Percentiles rank a stretch among this genome's conserved stretches.
These are phyloP conservation scores for Clonostachys byssicola DNA, from an alignment of 2,329 filamentous ascomycete species.

Conservation along the genomic window DNA sequence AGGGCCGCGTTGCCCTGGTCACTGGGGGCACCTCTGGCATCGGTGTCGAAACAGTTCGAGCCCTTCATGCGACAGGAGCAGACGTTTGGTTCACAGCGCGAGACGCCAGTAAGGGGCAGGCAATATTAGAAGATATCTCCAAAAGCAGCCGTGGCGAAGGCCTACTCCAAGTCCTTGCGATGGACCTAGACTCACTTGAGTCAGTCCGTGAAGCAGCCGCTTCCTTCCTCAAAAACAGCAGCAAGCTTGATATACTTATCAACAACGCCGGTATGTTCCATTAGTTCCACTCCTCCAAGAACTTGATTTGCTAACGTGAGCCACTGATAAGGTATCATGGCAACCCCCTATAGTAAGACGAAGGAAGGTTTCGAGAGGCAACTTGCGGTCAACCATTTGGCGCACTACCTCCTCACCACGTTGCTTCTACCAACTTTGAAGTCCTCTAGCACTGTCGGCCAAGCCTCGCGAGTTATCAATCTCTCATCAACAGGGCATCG, in stretches of 20 bases:
- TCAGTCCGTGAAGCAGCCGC: conserved; percentile 18
- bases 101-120: conserved; percentile 18
- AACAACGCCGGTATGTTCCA: conserved; percentile 29
- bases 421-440: conserved; percentile 25
- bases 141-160: conserved; percentile 9
- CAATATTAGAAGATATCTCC: conserved; percentile 7
- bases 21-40: conserved; percentile 37
- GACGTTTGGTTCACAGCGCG: conserved; percentile 36
- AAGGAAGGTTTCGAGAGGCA: conserved; percentile 36
- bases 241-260: conserved; percentile 24
- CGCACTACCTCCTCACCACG: conserved; percentile 40
- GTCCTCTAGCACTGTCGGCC: neutral
- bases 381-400: conserved; percentile 39
- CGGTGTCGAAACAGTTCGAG: conserved; percentile 36
- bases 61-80: conserved; percentile 35
- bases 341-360: conserved; percentile 22
- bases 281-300: no score
- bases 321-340: conserved; percentile 24
- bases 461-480: neutral
- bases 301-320: no score
- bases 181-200: conserved; percentile 20
- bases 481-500: neutral
- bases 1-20: conserved; percentile 25
- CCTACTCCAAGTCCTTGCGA: conserved; percentile 23
- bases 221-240: conserved; percentile 6